Base-by-base conservation (phyloP, 2,329 filamentous ascomycete genomes). In the Epichloe scottii region DNA sequence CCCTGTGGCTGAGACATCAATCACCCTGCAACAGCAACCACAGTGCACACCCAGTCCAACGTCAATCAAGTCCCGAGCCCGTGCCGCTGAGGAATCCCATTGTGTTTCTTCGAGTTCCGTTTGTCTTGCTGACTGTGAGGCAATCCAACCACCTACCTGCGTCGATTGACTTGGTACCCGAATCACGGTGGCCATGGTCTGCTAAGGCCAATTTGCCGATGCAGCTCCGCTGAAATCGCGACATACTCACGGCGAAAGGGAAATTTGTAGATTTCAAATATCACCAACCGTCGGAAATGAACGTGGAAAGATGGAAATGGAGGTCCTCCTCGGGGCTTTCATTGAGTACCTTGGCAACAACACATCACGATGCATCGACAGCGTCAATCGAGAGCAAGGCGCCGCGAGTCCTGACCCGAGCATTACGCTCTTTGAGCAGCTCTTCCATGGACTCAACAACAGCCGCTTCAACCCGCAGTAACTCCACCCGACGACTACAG, bases 361-460 rank as follows among this genome's bases (percentile, higher is more conserved):
- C 52, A 50, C 49, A 60, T 55, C 50, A 55, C 17, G 55, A 58
- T 56, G 56, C 51, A 17, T 33, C 52, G 23, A 46, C 58, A 52
- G 30, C 47, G 12, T 49, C 57, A 37, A 50, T 50, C 46, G 65
- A 68, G 40, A 56, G 55, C 55, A 68, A 66, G 59, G 66, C 66
- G 34, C 63, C 67, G 8, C 63, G 63, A 17, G 60, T 61, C 33
- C 60, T 70, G 26, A 63, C 66, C 11, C 66, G 66, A 49, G 68
- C 67, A 15, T 58, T 70, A 23, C 68, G 68, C 37, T 68, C 68
- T 2, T 57, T 70, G 38, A 70, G 67, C 59, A 69, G 60, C 59
- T 69, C 68, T 5, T 69, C 68, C 6, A 62, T 70, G 57, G 68
- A 70, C 51, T 69, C 68, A n/a, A 55, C 66, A 45, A 62, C 65